These are phyloP conservation scores for Neurospora sp. DNA, from an alignment of 495 filamentous ascomycete species.

Conservation along the genomic window DNA sequence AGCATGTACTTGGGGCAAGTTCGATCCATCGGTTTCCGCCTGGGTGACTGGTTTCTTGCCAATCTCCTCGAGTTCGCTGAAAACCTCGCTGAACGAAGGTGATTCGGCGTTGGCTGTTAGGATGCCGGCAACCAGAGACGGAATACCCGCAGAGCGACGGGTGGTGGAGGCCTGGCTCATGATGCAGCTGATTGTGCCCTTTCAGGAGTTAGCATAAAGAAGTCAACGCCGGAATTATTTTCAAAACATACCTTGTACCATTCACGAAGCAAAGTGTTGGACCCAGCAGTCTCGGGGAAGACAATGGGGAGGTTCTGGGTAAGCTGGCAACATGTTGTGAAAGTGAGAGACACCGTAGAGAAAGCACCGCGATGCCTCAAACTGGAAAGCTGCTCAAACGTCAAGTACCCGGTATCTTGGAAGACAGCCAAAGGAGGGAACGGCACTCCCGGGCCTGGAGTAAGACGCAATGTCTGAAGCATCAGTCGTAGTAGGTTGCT, in stretches of 20 bases:
- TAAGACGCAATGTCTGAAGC: constrained; percentile 30
- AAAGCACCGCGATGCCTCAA: constrained; percentile 90
- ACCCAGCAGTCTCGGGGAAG: constrained; percentile 22
- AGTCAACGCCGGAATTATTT: background rate
- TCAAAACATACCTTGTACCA: constrained; percentile 57
- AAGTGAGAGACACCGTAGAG: constrained; percentile 83
- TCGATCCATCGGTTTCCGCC: constrained; percentile 47
- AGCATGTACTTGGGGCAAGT: constrained; percentile 85
- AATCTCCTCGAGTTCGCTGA: constrained; percentile 38
- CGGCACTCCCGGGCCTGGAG: constrained; percentile 20
- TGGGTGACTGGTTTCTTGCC: constrained; percentile 41
- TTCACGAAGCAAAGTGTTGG: constrained; percentile 30
- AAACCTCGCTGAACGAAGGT: constrained; percentile 42
- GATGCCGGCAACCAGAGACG: constrained; percentile 70
- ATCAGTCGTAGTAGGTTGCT: constrained; percentile 53
- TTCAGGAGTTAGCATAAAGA: constrained; percentile 5
- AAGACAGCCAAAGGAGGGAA: constrained; percentile 35
- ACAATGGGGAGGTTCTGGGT: constrained; percentile 31
- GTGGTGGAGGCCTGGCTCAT: constrained; percentile 68
- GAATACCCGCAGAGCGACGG: constrained; percentile 82
- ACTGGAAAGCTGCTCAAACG: constrained; percentile 70
- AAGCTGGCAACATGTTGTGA: constrained; percentile 63
- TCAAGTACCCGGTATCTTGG: constrained; percentile 50
- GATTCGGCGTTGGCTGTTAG: constrained; percentile 44
- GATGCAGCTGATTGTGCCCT: constrained; percentile 56